Percentiles rank a stretch among this genome's conserved stretches.
These are phyloP conservation scores for Saprolegnia diclina DNA, from an alignment of 352 stramenopile genomes.

Conservation along the genomic window DNA sequence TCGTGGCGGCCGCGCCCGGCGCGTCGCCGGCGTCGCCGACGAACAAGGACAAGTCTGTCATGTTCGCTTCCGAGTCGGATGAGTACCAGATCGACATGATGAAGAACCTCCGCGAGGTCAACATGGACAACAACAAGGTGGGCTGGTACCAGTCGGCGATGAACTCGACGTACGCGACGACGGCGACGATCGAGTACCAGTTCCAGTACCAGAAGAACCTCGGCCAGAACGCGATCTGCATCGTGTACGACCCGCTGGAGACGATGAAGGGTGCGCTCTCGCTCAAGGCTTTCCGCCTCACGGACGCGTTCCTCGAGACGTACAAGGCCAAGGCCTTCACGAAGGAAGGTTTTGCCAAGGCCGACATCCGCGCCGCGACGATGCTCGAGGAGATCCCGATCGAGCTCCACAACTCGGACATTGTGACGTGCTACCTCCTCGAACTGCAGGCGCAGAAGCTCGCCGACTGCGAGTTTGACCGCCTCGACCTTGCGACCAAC, in stretches of 20 bases:
- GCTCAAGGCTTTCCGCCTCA: slow-evolving; percentile 95
- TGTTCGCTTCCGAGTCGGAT: slow-evolving; percentile 64
- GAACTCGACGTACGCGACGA: slow-evolving; percentile 94
- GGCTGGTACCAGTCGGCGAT: slow-evolving; percentile 98
- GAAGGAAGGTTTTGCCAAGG: slow-evolving; percentile 78
- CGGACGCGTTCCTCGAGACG: slow-evolving; percentile 89
- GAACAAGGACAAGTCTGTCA: slow-evolving; percentile 59
- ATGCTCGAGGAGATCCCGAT: slow-evolving; percentile 97
- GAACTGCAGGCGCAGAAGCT: slow-evolving; percentile 72
- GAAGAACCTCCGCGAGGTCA: slow-evolving; percentile 97
- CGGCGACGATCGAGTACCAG: slow-evolving; percentile 92
- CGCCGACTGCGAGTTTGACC: slow-evolving; percentile 86
- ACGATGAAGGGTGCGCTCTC: slow-evolving; percentile 91
- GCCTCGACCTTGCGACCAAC: slow-evolving; percentile 94
- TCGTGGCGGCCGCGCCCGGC: slow-evolving; percentile 30
- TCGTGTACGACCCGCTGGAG: slow-evolving; percentile 97
- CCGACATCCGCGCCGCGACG: slow-evolving; percentile 73
- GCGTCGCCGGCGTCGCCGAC: slow-evolving; percentile 45
- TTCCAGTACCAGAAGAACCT: slow-evolving; percentile 97
- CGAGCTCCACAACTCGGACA: slow-evolving; percentile 91
- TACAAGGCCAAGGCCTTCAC: slow-evolving; percentile 82
- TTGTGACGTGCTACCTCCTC: slow-evolving; percentile 92
- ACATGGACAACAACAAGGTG: slow-evolving; percentile 99
- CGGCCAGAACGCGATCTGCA: slow-evolving; percentile 94
- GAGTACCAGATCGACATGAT: slow-evolving; percentile 99